A percentile compares a stretch with the other conserved stretches of the same genome.
Conservation (phyloP, 495 filamentous ascomycete species). For the Penicillium roqueforti region DNA sequence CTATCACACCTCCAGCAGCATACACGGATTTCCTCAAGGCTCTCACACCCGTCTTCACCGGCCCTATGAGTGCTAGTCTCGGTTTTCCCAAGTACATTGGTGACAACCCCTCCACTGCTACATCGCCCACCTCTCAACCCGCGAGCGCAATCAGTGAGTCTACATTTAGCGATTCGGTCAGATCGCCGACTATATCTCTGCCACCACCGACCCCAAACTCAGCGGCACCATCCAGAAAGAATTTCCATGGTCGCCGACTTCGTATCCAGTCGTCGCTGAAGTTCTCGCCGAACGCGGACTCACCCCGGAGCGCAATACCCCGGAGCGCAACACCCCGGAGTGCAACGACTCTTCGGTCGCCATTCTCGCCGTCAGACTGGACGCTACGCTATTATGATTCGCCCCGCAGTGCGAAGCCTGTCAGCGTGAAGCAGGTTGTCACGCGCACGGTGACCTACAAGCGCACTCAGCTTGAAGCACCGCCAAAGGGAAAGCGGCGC, state of each 20-base stretch:
- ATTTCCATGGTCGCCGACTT: too few species aligned
- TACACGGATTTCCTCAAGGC: conserved; percentile 90
- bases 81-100: conserved; percentile 24
- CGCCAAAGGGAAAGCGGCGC: conserved; percentile 42
- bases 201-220: too few species aligned
- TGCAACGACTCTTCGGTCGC: conserved; percentile 25
- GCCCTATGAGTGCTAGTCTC: conserved; percentile 32
- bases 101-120: too few species aligned
- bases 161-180: too few species aligned
- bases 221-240: too few species aligned
- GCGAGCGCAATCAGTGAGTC: too few species aligned
- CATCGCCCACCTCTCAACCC: too few species aligned
- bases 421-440: conserved; percentile 48
- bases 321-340: conserved; percentile 2
- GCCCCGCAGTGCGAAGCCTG: conserved; percentile 32
- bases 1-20: conserved; percentile 83
- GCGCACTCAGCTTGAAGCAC: conserved; percentile 36
- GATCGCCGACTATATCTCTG: too few species aligned
- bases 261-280: too few species aligned
- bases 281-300: too few species aligned
- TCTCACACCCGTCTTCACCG: conserved; percentile 60
- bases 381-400: conserved; percentile 35
- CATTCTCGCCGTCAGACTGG: conserved; percentile 42
- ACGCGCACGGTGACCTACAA: conserved; percentile 49
- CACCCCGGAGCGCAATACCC: not conserved